Percentiles rank a stretch among this genome's conserved stretches.
Evolutionary conservation across 805 yeast species (phyloP).

Genomic region (Candida sithepensis): DNA sequence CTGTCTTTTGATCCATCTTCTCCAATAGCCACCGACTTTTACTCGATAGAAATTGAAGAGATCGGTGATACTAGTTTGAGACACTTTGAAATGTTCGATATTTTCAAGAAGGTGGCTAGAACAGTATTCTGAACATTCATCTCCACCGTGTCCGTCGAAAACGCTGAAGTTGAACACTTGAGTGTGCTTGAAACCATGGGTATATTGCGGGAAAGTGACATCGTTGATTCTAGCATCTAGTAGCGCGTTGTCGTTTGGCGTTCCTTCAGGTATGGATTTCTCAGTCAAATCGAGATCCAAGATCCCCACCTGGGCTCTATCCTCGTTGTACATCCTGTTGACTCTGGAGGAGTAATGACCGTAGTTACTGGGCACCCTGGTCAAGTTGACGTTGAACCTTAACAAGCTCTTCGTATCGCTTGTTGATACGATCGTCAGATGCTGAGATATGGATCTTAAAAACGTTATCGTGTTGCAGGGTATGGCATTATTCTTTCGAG

Average conservation of each 20-base stretch:
- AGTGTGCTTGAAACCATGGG: slow-evolving; percentile 6
- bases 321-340: slow-evolving; percentile 78
- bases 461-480: not conserved
- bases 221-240: slow-evolving; percentile 16
- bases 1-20: slow-evolving; percentile 56
- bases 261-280: not conserved
- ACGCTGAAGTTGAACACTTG: slow-evolving; percentile 66
- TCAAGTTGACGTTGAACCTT: slow-evolving; percentile 48
- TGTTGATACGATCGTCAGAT: slow-evolving; percentile 23
- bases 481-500: not conserved
- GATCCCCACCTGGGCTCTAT: slow-evolving; percentile 59
- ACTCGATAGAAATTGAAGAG: slow-evolving; percentile 53
- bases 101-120: slow-evolving; percentile 47
- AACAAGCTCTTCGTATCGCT: slow-evolving; percentile 19
- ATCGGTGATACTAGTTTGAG: slow-evolving; percentile 32
- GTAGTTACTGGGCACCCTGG: slow-evolving; percentile 65
- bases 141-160: slow-evolving; percentile 96
- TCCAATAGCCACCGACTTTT: slow-evolving; percentile 83
- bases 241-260: slow-evolving; percentile 4
- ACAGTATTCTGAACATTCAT: slow-evolving; percentile 63
- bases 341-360: slow-evolving; percentile 81
- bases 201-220: slow-evolving; percentile 15
- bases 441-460: slow-evolving; percentile 25
- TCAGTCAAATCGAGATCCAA: slow-evolving; percentile 24
- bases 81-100: slow-evolving; percentile 44